These are phyloP conservation scores for Pythium chondricola DNA, from an alignment of 352 stramenopile genomes.

Conservation along the genomic window DNA sequence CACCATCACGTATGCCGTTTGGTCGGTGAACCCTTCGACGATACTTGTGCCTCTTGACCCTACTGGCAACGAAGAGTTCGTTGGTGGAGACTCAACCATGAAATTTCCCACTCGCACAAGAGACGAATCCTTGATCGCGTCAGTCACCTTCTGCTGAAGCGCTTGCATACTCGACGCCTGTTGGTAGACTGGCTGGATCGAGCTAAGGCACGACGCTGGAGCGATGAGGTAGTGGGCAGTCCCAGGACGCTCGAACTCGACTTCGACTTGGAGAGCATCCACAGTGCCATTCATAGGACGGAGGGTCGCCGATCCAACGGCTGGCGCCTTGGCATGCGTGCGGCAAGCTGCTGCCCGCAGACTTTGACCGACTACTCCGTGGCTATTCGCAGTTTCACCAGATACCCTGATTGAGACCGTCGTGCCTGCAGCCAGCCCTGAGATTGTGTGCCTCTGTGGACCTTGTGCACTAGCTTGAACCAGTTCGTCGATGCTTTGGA, in stretches of 20 bases:
- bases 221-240: conserved; percentile 51
- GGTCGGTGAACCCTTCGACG: conserved; percentile 36
- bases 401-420: conserved; percentile 40
- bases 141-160: conserved; percentile 12
- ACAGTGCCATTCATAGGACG: conserved; percentile 45
- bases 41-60: too few species aligned
- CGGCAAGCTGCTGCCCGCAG: conserved; percentile 18
- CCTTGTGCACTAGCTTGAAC: conserved; percentile 10
- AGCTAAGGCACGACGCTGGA: neutral
- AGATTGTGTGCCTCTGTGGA: conserved; percentile 26
- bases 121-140: too few species aligned
- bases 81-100: too few species aligned
- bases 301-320: conserved; percentile 24
- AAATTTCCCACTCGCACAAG: too few species aligned
- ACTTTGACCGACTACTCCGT: conserved; percentile 37
- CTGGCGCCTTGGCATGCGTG: conserved; percentile 50
- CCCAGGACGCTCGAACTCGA: conserved; percentile 34
- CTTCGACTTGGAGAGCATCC: conserved; percentile 28
- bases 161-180: conserved; percentile 26
- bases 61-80: too few species aligned
- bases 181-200: conserved; percentile 24
- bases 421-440: conserved; percentile 31
- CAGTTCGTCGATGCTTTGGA: conserved; percentile 28
- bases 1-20: conserved; percentile 42
- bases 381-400: conserved; percentile 43